phyloP scores from a whole-genome alignment of 2,329 filamentous ascomycete genomes.

The Ceratocystis lukuohia region DNA sequence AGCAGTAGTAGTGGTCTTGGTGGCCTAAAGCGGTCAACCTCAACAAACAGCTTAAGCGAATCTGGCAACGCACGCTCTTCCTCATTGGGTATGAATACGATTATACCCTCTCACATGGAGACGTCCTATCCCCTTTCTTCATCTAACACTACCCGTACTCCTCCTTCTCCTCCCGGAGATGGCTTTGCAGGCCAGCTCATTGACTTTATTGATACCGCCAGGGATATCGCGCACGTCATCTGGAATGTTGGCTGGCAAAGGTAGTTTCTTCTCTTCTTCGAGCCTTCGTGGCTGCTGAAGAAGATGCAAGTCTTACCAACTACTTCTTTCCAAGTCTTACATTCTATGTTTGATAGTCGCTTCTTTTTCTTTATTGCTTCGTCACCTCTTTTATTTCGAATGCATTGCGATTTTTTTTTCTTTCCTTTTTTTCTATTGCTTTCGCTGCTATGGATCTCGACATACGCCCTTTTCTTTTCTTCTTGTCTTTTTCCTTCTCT shows the following conservation, averaged over 20 bases:
- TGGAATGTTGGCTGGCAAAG: conserved; percentile 57
- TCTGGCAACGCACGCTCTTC: conserved; percentile 59
- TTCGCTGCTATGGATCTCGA: not conserved
- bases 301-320: not conserved
- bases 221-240: conserved; percentile 57
- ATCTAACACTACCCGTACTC: conserved; percentile 1
- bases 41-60: conserved; percentile 37
- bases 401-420: not conserved
- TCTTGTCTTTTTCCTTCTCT: not conserved
- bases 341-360: not conserved
- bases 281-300: conserved; percentile 9
- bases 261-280: conserved; percentile 23
- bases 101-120: conserved; percentile 67
- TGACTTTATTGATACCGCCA: conserved; percentile 63
- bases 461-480: too few species aligned
- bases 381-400: not conserved
- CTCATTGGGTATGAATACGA: conserved; percentile 64
- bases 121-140: conserved; percentile 31
- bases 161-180: conserved; percentile 31
- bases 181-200: conserved; percentile 67
- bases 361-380: not conserved
- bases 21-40: conserved; percentile 36
- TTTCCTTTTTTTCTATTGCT: not conserved
- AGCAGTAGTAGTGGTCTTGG: conserved; percentile 17
- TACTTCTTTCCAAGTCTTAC: not conserved